Percentiles rank a stretch among this genome's conserved stretches.
These are phyloP conservation scores for Paraconiothyrium brasiliense DNA, from an alignment of 2,329 filamentous ascomycete species.

Conservation along the genomic window DNA sequence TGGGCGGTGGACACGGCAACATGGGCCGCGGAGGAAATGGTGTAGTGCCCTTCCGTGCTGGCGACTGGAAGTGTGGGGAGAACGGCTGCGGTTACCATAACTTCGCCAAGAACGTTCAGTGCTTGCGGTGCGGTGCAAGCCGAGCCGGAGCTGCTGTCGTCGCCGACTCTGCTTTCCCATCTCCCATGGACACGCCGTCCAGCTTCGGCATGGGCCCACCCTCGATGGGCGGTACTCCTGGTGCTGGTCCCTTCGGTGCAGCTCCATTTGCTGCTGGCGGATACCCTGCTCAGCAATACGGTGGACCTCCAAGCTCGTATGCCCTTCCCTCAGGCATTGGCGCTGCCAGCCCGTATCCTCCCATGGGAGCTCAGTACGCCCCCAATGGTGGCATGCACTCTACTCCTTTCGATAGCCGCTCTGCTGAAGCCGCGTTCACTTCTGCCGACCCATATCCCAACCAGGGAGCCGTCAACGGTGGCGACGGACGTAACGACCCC, in stretches of 20 bases:
- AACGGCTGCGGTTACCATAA: constrained; percentile 99
- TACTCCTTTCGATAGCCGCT: constrained; percentile 90
- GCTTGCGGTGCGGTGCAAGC: constrained; percentile 93
- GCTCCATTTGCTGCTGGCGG: constrained; percentile 71
- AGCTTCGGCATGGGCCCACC: constrained; percentile 86
- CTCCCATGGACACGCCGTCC: constrained; percentile 85
- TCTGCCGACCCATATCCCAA: constrained; percentile 84
- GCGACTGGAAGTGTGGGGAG: constrained; percentile 98
- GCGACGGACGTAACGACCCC: constrained; percentile 73
- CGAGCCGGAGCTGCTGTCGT: constrained; percentile 93
- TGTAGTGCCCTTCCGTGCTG: constrained; percentile 95
- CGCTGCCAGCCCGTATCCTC: constrained; percentile 80
- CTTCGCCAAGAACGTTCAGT: constrained; percentile 99
- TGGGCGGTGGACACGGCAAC: constrained; percentile 27
- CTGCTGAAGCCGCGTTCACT: constrained; percentile 93
- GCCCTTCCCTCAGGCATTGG: constrained; percentile 86
- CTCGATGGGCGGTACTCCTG: constrained; percentile 81
- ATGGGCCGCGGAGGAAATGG: constrained; percentile 76
- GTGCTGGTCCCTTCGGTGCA: constrained; percentile 75
- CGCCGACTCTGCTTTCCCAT: constrained; percentile 90
- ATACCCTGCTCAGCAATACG: constrained; percentile 80
- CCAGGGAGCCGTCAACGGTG: constrained; percentile 74
- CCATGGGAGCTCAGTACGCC: constrained; percentile 78
- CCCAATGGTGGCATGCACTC: constrained; percentile 81
- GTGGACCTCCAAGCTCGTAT: constrained; percentile 87